Evolutionary conservation across 441 rosid species (phyloP).

Genomic region (Pelargonium citronellum): DNA sequence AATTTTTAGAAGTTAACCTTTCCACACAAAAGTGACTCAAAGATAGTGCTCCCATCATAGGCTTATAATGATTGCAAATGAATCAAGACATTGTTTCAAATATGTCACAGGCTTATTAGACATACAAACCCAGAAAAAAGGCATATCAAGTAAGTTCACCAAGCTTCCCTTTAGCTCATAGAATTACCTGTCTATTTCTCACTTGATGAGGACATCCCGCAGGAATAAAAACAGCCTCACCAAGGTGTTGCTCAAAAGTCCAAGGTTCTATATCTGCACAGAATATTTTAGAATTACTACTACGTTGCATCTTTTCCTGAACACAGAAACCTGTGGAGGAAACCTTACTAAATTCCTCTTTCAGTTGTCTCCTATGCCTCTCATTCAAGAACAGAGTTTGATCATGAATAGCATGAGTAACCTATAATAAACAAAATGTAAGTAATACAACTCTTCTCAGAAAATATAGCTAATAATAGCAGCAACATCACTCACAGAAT

Average conservation of each 20-base stretch:
- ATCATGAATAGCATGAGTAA: constrained; percentile 80
- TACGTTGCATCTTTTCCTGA: not conserved
- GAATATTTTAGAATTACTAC: not conserved
- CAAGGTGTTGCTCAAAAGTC: constrained; percentile 84
- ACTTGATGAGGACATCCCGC: constrained; percentile 99
- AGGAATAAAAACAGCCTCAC: constrained; percentile 90
- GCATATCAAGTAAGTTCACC: not conserved
- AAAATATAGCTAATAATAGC: constrained; percentile 1
- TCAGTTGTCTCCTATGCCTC: constrained; percentile 70
- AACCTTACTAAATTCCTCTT: constrained; percentile 61
- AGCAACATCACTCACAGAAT: constrained; percentile 35
- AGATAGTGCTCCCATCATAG: not conserved
- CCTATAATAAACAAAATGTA: constrained; percentile 30
- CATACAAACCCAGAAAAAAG: not conserved
- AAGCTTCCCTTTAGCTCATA: constrained; percentile 1
- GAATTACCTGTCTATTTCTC: constrained; percentile 68
- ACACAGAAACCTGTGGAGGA: not conserved
- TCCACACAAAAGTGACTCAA: not conserved
- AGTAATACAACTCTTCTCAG: constrained; percentile 5
- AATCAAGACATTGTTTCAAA: constrained; percentile 6
- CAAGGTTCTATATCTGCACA: constrained; percentile 75
- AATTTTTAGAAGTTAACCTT: not conserved
- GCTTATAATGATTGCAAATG: not conserved
- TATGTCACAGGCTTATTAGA: not conserved
- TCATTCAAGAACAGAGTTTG: constrained; percentile 60